phyloP scores from a whole-genome alignment of 1,284 basidiomycete genomes.

The Termitomyces sp. region DNA sequence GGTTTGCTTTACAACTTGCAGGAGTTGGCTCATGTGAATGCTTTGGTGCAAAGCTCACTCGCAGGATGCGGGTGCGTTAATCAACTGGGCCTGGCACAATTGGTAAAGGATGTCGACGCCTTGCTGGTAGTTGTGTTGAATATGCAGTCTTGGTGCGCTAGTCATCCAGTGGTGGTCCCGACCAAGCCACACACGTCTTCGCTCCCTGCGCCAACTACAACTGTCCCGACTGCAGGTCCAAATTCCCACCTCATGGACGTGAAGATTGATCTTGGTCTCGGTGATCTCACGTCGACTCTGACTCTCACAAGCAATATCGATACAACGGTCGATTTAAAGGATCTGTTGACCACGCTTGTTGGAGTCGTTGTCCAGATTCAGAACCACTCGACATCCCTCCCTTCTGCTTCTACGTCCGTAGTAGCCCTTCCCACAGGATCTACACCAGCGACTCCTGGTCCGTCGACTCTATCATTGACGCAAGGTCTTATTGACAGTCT shows the following conservation, averaged over 20 bases:
- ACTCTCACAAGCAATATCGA: constrained; percentile 3
- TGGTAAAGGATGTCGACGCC: constrained; percentile 14
- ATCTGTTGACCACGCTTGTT: constrained; percentile 16
- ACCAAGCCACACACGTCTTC: background rate
- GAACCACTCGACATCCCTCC: constrained; percentile 11
- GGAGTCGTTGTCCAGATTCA: constrained; percentile 17
- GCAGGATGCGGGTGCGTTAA: constrained; percentile 18
- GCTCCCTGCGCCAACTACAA: background rate
- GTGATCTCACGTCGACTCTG: constrained; percentile 8
- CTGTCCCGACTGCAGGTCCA: background rate
- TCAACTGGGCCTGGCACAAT: constrained; percentile 11
- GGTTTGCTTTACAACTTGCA: constrained; percentile 17
- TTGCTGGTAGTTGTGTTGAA: constrained; percentile 14
- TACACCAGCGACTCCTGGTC: background rate
- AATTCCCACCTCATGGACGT: constrained; percentile 1
- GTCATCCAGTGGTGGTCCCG: constrained; percentile 8
- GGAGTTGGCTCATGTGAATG: constrained; percentile 11
- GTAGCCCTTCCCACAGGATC: background rate
- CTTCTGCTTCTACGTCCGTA: constrained; percentile 5
- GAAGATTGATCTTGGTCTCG: constrained; percentile 15
- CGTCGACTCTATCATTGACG: background rate
- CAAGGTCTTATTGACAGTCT: constrained; percentile 11
- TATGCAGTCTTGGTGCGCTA: constrained; percentile 16
- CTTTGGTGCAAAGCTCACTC: constrained; percentile 13
- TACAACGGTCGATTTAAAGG: constrained; percentile 14